Conservation (phyloP, 1,284 basidiomycete species). For the Rhodotorula sp. region DNA sequence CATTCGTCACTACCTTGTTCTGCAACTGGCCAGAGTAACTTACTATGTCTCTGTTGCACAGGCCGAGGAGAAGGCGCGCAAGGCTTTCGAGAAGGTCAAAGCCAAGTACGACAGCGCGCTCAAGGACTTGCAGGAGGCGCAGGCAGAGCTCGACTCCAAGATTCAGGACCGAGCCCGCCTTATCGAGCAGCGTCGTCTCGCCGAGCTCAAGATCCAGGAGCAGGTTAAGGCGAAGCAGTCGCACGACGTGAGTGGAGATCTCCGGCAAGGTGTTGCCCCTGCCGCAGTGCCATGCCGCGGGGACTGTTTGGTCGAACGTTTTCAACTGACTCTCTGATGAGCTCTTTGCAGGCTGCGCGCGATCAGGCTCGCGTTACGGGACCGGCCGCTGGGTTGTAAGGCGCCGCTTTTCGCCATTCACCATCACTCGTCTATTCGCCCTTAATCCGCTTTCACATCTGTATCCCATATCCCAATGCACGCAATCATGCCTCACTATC, state of each 20-base stretch:
- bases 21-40: too few relatives aligned
- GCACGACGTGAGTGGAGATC: background rate
- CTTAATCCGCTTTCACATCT: too few relatives aligned
- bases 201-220: background rate
- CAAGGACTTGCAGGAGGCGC: background rate
- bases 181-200: background rate
- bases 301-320: background rate
- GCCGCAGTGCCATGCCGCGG: background rate
- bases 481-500: too few relatives aligned
- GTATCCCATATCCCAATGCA: too few relatives aligned
- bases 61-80: conserved; percentile 3
- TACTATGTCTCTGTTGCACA: background rate
- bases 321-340: background rate
- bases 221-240: background rate
- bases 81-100: conserved; percentile 1
- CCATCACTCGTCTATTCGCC: too few relatives aligned
- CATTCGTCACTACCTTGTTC: too few relatives aligned
- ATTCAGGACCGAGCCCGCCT: background rate
- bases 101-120: background rate
- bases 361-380: background rate
- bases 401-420: too few relatives aligned
- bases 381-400: background rate
- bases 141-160: background rate
- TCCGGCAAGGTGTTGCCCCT: background rate
- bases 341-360: background rate